Evolutionary conservation across 1,139 yeast genomes (phyloP), one percentile per base, ranked within the genome.

Genomic region (Hyphopichia pseudoburtonii): DNA sequence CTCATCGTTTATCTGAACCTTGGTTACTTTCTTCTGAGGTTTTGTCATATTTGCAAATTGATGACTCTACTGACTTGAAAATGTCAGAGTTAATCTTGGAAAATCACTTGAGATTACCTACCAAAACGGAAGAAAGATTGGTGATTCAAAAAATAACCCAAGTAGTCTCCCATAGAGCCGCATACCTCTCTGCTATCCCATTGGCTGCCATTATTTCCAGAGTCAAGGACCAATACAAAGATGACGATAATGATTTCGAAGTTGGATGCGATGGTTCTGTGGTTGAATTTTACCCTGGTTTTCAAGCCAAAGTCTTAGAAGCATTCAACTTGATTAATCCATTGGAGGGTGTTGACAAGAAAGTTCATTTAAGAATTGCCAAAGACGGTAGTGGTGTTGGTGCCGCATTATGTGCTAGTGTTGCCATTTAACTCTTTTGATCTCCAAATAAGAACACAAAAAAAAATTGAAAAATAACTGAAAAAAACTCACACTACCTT

Each of bases 351-450:
- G 82, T 82, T 45, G 77, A 76, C 47, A 81, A 86, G 59, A 79
- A 85, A 50, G 70, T 88, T 33, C 81, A 78, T 46, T 67, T 90
- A 46, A 82, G 80, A 45, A 82, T 89, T 49, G 94, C 96, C 29
- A 86, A 87, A 58, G 97, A 90, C 56, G 97, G 97, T 33, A 82
- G 94, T 42, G 96, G 96, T 43, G 96, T 89, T 30, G 97, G 97
- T 47, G 97, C 97, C 36, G 97, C 97, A 1, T 72, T 90, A 43
- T 86, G 96, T 64, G 97, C 97, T 5, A 62, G 70, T 47, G 57
- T 62, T 24, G 62, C 63, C 11, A 45, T 42, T 33, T 44, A 35
- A 39, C 11, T 22, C 12, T 8, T 5, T 25, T 25, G n/a, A 23
- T 23, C 12, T 23, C n/a, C 26, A n/a, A n/a, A n/a, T n/a, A n/a